Evolutionary conservation across 2,329 filamentous ascomycete species (phyloP), one percentile per base, ranked within the genome.

Genomic region (Pseudogymnoascus sp.): DNA sequence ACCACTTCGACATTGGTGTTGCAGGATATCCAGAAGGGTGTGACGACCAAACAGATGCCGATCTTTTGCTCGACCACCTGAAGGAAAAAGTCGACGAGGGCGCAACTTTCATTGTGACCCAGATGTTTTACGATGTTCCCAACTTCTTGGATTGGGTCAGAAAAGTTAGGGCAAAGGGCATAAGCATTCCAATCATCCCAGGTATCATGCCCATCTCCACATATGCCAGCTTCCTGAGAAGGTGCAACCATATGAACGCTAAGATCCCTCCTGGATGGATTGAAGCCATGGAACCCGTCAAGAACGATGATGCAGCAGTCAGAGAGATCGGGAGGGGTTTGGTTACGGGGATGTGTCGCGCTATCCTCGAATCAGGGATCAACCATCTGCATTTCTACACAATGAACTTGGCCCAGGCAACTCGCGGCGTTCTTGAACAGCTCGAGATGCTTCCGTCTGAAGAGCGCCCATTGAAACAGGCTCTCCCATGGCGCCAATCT

Each of bases 81-180:
- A 97, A 97, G 79, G 90, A 97, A 75, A 99, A 99, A 79, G 88
- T 97, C 35, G 94, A 99, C 73, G 90, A 91, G 64, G 94, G 94
- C 60, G 92, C 89, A 65, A 88, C 89, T 5, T 99, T 97, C 74
- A 90, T 99, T 66, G 90, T 99, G 61, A 97, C 94, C 0, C 94
- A 99, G 78, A 99, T 99, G 94, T 97, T 97, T 78, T 99, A 99
- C 79, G 93, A 99, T 72, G 92, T 86, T 59, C 93, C 99, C 71
- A 93, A 94, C 73, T 99, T 99, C 76, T 77, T 97, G 61, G 84
- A 87, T 61, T 99, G 94, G 94, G 89, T 95, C 38, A 80, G 84
- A 68, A 94, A 90, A 73, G 92, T 93, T 64, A 88, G 92, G 59
- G 91, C 87, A 60, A 87, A 85, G 71, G 94, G 94, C 58, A 93